A percentile compares a stretch with the other conserved stretches of the same genome.
Conservation (phyloP, 2,329 filamentous ascomycete genomes). For the Neobulgaria alba region DNA sequence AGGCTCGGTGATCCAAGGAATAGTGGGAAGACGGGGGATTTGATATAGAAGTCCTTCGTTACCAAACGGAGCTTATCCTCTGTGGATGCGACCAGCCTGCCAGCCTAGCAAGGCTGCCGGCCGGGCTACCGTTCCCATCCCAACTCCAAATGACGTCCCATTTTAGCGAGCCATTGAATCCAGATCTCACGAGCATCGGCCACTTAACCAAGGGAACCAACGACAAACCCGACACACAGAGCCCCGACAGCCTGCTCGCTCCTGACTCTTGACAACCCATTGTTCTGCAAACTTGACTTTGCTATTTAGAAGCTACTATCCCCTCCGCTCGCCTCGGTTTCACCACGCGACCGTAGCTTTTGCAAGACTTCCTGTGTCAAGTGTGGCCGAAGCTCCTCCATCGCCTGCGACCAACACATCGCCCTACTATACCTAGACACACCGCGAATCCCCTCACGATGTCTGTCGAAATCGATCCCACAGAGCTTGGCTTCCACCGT, state of each 20-base stretch:
- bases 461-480: slow-evolving; percentile 89
- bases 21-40: too few species aligned
- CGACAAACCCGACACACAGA: too few species aligned
- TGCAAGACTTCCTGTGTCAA: background rate
- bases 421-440: too few species aligned
- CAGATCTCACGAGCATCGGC: slow-evolving; percentile 4
- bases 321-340: background rate
- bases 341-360: background rate
- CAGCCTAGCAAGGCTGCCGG: background rate
- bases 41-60: too few species aligned
- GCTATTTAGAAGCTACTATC: background rate
- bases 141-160: slow-evolving; percentile 4
- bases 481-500: slow-evolving; percentile 92
- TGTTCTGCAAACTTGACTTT: background rate
- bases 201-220: too few species aligned
- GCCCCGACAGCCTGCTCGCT: too few species aligned
- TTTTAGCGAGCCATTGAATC: slow-evolving; percentile 12
- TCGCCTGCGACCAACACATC: too few species aligned
- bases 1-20: background rate
- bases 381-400: background rate
- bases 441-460: slow-evolving; percentile 57
- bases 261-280: background rate
- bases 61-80: too few species aligned
- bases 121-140: background rate
- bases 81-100: too few species aligned